Base-by-base conservation (phyloP, 2,329 filamentous ascomycete species). In the Fusarium euwallaceae region DNA sequence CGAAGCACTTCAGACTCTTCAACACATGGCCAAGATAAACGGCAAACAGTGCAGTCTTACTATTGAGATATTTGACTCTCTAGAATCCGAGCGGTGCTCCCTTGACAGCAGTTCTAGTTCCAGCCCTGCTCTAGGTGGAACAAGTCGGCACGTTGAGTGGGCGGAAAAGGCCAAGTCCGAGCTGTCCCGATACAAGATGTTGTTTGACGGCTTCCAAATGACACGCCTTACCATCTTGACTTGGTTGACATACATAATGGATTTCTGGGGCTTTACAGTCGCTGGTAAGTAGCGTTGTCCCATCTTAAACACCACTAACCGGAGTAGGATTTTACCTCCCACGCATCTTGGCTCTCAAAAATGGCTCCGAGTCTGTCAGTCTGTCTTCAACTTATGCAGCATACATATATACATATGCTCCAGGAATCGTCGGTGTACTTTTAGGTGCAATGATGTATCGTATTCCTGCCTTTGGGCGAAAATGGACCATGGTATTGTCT, bases 401-500 rank as follows among this genome's bases (percentile, higher is more conserved):
- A 5, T 89, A 89, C 78, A 84, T 90, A 37, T 87, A 87, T 75
- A 89, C 88, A 3, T 89, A 89, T 78, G 81, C 85, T 0, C 87
- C 87, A 0, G 87, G 88, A 4, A 85, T 88, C 10, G 67, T 88
- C 0, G 88, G 86, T 24, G 88, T 89, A 1, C 78, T 88, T 0
- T 76, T 88, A 3, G 88, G 86, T 2, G 82, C 85, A 0, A 73
- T 81, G 1, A 83, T 87, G 10, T 83, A 83, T 39, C 82, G 78
- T 12, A 71, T 85, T 1, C 84, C 84, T 22, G 75, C 80, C 14
- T 75, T 85, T 34, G 83, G 83, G 72, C 39, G 86, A 73, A 68
- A 86, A 79, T 65, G 80, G 88, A 88, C 81, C 77, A 83, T 76
- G 82, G 86, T 55, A 75, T 43, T 88, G 82, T 85, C 85, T 6